Base-by-base conservation (phyloP, 495 filamentous ascomycete genomes). In the Parathielavia hyrcaniae region DNA sequence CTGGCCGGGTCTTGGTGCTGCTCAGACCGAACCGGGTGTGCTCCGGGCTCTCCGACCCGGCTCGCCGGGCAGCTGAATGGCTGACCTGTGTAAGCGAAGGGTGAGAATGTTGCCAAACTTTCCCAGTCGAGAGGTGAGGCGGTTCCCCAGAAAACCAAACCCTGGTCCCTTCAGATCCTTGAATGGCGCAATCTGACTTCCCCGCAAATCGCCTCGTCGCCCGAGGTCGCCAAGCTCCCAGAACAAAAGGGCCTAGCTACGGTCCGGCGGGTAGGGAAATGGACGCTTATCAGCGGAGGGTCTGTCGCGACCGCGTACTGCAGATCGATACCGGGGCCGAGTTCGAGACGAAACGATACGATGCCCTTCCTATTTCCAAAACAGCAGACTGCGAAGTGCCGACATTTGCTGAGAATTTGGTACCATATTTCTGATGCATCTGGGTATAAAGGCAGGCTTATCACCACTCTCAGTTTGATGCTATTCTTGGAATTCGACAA, bases 141-240 rank as follows among this genome's bases (percentile, higher is more conserved):
- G 19, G 46, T 55, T 41, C 53, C 43, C 46, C 41, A 47, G 38
- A 54, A 43, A 19, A 30, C 32, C n/a, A n/a, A n/a, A 50, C 53
- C 53, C 43, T 46, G 48, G 53, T 55, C 43, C 38, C 32, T 38
- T 0, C 41, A 53, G 30, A 55, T 32, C 53, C 53, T 23, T 44
- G 53, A 46, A 46, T 55, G 53, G 53, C 53, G 53, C 52, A 36
- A 46, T 32, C 41, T 41, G 22, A 23, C 13, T 50, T 53, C 52
- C 52, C 52, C 52, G 52, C 52, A 55, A 30, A 36, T 55, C 41
- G 30, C 30, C 30, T 53, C 7, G 38, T n/a, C 41, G 17, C 53
- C 41, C 43, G 43, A 38, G 20, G 38, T n/a, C 41, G 17, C 53
- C 41, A 53, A 53, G 50, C 5, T 53, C 20, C 16, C n/a, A n/a